Evolutionary conservation across 306 rosid species (phyloP).

Genomic region (Vigna hirtella): DNA sequence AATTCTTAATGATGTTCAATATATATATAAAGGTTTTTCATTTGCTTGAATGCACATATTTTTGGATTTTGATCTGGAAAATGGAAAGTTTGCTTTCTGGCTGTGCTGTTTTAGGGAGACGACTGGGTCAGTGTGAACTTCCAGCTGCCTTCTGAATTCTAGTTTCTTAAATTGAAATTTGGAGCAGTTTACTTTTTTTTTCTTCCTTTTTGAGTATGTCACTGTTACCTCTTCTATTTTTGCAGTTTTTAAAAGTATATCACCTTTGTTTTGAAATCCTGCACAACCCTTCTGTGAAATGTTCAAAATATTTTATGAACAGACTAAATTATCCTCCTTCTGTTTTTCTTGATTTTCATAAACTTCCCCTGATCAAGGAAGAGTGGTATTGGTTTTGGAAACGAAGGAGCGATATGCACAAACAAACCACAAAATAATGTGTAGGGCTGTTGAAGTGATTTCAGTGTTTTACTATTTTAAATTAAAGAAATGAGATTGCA

Average conservation of each 20-base stretch:
- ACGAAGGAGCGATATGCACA: not conserved
- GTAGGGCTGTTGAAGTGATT: not conserved
- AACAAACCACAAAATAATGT: conserved; percentile 6
- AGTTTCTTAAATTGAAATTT: conserved; percentile 8
- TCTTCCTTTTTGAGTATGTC: not conserved
- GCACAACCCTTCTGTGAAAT: not conserved
- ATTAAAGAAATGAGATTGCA: conserved; percentile 47
- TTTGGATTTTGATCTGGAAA: conserved; percentile 6
- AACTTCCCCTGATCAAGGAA: conserved; percentile 10
- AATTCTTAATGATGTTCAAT: too few relatives aligned
- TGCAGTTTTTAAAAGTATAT: not conserved
- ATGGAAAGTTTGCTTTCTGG: conserved; percentile 1
- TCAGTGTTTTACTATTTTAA: conserved; percentile 18
- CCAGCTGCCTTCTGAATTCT: not conserved
- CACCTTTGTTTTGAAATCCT: conserved; percentile 1
- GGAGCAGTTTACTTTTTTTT: not conserved
- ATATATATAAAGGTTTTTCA: not conserved
- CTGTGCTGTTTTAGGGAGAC: not conserved
- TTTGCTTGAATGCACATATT: not conserved
- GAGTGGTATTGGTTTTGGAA: conserved; percentile 13
- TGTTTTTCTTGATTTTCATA: conserved; percentile 4
- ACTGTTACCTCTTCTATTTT: not conserved
- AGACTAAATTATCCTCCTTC: conserved; percentile 9
- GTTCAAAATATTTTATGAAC: conserved; percentile 29
- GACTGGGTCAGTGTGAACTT: conserved; percentile 5